A percentile compares a stretch with the other conserved stretches of the same genome.
phyloP scores from a whole-genome alignment of 768 basidiomycete species.

The Calocybe indica region DNA sequence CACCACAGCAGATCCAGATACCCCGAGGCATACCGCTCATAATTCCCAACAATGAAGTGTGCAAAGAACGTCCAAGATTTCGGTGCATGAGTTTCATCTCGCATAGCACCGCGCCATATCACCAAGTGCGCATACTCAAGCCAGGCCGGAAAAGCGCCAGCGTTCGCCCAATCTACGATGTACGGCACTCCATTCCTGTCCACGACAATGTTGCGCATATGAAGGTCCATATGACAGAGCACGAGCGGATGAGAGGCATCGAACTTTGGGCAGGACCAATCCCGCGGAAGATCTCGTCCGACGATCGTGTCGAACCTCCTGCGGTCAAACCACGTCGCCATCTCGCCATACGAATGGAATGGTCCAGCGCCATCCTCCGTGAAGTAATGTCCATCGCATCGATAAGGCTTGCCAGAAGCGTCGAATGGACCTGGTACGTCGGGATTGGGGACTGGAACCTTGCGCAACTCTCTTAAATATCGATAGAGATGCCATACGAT shows the following conservation, averaged over 20 bases:
- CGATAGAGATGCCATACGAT: constrained; percentile 13
- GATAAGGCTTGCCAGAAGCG: constrained; percentile 6
- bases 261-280: constrained; percentile 1
- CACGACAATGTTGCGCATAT: no score
- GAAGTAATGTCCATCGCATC: constrained; percentile 12
- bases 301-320: constrained; percentile 4
- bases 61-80: no score
- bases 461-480: constrained; percentile 17
- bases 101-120: no score
- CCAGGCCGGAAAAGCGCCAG: no score
- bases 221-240: constrained; percentile 13
- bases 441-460: constrained; percentile 7
- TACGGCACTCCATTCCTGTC: no score
- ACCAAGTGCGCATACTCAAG: no score
- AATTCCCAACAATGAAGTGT: no score
- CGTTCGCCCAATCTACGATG: no score
- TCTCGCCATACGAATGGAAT: constrained; percentile 18
- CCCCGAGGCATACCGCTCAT: no score
- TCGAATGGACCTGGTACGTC: constrained; percentile 16
- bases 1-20: no score
- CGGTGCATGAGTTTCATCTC: no score
- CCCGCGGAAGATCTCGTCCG: neutral
- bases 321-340: constrained; percentile 16
- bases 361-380: constrained; percentile 20
- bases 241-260: constrained; percentile 15